These are phyloP conservation scores for Candida quercuum DNA, from an alignment of 805 yeast species.

Conservation along the genomic window DNA sequence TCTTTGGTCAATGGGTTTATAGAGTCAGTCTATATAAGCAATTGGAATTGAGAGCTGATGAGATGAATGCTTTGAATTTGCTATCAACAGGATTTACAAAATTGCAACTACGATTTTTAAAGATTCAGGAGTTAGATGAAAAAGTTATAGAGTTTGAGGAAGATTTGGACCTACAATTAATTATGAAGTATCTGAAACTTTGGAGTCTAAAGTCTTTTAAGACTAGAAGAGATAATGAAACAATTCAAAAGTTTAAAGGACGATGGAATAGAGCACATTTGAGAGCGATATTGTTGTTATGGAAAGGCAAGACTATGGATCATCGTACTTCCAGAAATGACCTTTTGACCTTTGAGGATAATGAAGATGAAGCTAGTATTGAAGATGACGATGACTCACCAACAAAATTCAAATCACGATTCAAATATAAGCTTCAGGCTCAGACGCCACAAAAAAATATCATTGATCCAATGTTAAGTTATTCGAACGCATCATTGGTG, in stretches of 20 bases:
- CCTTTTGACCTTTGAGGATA: conserved; percentile 1
- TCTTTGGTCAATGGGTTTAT: conserved; percentile 12
- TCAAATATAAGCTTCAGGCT: conserved; percentile 2
- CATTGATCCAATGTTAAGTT: background rate
- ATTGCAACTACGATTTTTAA: conserved; percentile 15
- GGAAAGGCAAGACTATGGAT: conserved; percentile 25
- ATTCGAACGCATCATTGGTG: conserved; percentile 6
- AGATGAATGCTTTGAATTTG: conserved; percentile 20
- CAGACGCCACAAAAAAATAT: conserved; percentile 20
- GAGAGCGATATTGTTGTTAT: conserved; percentile 29
- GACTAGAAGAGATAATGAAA: conserved; percentile 28
- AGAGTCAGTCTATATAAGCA: conserved; percentile 8
- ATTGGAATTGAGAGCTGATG: conserved; percentile 18
- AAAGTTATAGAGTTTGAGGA: conserved; percentile 17
- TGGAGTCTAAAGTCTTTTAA: conserved; percentile 32
- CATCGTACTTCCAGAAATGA: background rate
- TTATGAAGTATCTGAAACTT: conserved; percentile 23
- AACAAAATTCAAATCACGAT: conserved; percentile 6
- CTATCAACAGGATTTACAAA: conserved; percentile 20
- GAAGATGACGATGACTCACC: conserved; percentile 21
- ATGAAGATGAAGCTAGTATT: background rate
- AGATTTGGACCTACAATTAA: conserved; percentile 17
- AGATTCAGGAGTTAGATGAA: conserved; percentile 13
- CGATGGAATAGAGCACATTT: conserved; percentile 36
- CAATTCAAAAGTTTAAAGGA: conserved; percentile 25